These are phyloP conservation scores for Helichrysum umbraculigerum DNA, from an alignment of 129 eudicot genomes.

Conservation along the genomic window DNA sequence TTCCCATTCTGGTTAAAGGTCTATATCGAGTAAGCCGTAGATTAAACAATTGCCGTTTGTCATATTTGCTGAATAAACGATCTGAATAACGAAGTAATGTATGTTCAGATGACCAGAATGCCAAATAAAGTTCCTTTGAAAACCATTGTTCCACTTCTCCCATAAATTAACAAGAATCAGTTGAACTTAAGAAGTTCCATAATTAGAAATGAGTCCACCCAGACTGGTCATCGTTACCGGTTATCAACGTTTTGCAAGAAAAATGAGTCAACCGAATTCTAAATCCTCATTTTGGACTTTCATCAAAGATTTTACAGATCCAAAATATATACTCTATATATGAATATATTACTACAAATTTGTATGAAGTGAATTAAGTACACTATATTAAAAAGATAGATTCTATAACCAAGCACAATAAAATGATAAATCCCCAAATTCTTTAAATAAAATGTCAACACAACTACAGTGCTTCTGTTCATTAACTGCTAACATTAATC, in stretches of 20 bases:
- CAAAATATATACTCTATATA: not conserved
- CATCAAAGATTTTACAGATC: conserved; percentile 27
- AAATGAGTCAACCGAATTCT: not conserved
- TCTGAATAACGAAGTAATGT: not conserved
- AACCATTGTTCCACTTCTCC: not conserved
- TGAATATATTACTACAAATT: not conserved
- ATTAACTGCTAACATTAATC: not conserved
- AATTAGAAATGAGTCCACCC: not conserved
- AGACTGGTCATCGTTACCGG: too few relatives aligned
- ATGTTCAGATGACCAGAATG: not conserved
- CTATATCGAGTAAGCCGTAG: not conserved
- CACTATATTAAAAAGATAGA: not conserved
- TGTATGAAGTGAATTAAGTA: not conserved
- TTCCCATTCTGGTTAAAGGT: not conserved
- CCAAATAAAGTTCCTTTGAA: not conserved
- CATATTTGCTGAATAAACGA: not conserved
- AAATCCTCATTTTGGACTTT: not conserved
- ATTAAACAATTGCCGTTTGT: not conserved
- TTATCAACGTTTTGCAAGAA: too few relatives aligned
- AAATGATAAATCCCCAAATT: conserved; percentile 7
- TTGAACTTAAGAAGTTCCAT: not conserved
- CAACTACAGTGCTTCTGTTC: not conserved
- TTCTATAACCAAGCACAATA: not conserved
- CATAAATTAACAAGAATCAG: not conserved
- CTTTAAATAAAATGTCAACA: not conserved